A percentile compares a stretch with the other conserved stretches of the same genome.
Evolutionary conservation across 2,329 filamentous ascomycete species (phyloP).

Genomic region (Cercospora sojina): DNA sequence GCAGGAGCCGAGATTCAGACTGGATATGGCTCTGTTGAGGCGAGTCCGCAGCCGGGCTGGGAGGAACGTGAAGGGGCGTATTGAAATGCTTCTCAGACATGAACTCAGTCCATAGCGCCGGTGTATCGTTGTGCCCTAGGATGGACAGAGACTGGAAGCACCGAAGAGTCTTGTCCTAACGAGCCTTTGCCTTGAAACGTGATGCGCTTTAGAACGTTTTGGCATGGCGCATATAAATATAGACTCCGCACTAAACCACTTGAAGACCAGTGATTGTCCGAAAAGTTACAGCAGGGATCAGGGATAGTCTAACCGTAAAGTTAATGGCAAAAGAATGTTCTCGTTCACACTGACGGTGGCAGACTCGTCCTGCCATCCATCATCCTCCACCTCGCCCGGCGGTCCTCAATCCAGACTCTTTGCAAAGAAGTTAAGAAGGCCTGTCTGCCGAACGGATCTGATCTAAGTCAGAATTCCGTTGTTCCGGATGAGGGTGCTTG

Average conservation of each 20-base stretch:
- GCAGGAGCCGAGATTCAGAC: constrained; percentile 36
- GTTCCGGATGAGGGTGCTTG: background rate
- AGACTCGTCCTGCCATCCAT: background rate
- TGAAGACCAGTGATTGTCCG: background rate
- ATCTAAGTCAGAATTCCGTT: background rate
- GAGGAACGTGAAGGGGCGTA: constrained; percentile 36
- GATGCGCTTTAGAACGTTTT: background rate
- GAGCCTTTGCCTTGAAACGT: background rate
- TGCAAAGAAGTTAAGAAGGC: background rate
- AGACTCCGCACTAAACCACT: background rate
- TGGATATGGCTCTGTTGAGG: constrained; percentile 35
- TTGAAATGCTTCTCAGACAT: constrained; percentile 18
- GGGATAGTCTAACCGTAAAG: too few relatives aligned
- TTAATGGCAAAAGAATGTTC: background rate
- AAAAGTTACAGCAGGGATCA: background rate
- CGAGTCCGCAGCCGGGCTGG: constrained; percentile 36
- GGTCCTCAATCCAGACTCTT: background rate
- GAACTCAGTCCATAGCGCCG: too few relatives aligned
- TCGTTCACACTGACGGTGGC: background rate
- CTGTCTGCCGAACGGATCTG: background rate
- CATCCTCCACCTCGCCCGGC: background rate
- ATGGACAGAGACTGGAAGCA: too few relatives aligned
- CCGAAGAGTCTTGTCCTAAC: background rate
- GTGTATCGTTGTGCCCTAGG: too few relatives aligned
- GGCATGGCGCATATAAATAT: background rate